These are phyloP conservation scores for Primulina eburnea DNA, from an alignment of 257 asterid species.

Conservation along the genomic window DNA sequence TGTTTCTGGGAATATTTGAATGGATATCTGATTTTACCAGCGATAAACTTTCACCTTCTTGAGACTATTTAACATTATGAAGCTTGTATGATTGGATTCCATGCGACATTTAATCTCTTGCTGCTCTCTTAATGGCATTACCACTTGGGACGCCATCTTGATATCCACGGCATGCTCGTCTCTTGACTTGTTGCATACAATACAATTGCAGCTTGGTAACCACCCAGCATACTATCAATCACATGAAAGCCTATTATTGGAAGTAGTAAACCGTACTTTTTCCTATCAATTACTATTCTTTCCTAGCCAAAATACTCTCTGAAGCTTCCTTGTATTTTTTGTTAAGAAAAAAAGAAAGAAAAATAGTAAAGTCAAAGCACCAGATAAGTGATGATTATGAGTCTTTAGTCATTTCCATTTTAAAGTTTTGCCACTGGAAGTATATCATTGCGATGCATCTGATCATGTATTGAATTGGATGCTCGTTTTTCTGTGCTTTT, in stretches of 20 bases:
- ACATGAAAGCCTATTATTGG: not conserved
- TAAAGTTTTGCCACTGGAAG: slow-evolving; percentile 6
- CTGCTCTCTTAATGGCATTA: not conserved
- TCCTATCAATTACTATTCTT: not conserved
- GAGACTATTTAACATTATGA: not conserved
- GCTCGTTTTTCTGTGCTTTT: not conserved
- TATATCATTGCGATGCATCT: not conserved
- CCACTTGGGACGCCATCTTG: not conserved
- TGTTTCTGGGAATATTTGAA: slow-evolving; percentile 10
- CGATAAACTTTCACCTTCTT: not conserved
- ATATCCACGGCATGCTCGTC: slow-evolving; percentile 2
- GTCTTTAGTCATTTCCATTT: not conserved
- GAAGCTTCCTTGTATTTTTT: not conserved
- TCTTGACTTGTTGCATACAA: slow-evolving; percentile 14
- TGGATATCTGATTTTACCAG: not conserved
- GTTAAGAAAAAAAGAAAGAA: no score
- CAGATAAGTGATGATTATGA: slow-evolving; percentile 8
- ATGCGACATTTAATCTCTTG: slow-evolving; percentile 7
- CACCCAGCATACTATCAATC: slow-evolving; percentile 7
- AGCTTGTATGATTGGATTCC: not conserved
- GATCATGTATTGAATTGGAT: not conserved
- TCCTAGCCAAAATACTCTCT: not conserved
- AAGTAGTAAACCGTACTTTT: not conserved
- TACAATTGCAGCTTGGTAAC: not conserved
- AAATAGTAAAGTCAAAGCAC: slow-evolving; percentile 4